A percentile compares a stretch with the other conserved stretches of the same genome.
Conservation (phyloP, 2,329 filamentous ascomycete genomes). For the Stagonosporopsis tanaceti region DNA sequence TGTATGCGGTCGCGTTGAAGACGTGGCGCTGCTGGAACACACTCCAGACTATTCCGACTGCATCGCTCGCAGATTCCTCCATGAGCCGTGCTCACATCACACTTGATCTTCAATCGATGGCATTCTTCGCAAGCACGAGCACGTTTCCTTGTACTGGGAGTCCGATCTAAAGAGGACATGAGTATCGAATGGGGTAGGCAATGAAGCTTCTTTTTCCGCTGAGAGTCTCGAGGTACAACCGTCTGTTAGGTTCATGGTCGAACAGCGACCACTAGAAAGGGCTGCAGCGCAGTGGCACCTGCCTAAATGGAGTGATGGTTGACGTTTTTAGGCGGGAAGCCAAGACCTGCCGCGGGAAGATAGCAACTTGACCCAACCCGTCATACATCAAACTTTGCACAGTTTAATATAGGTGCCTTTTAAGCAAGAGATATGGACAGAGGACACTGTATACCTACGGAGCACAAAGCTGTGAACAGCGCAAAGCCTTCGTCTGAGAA, state of each 20-base stretch:
- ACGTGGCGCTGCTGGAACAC: slow-evolving; percentile 35
- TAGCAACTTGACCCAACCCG: background rate
- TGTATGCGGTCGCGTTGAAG: slow-evolving; percentile 39
- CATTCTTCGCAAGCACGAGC: slow-evolving; percentile 40
- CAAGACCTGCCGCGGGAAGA: slow-evolving; percentile 2
- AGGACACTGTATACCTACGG: background rate
- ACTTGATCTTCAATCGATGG: slow-evolving; percentile 43
- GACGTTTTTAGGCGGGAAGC: slow-evolving; percentile 9
- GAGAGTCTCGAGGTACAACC: background rate
- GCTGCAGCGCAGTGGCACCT: slow-evolving; percentile 10
- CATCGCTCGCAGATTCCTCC: slow-evolving; percentile 34
- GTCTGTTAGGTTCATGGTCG: background rate
- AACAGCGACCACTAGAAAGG: background rate
- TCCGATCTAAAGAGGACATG: slow-evolving; percentile 6
- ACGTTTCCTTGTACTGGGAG: slow-evolving; percentile 33
- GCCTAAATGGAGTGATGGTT: slow-evolving; percentile 13
- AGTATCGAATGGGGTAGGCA: background rate
- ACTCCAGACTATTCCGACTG: slow-evolving; percentile 33
- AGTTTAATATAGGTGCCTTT: background rate
- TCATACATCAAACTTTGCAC: background rate
- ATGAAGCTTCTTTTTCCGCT: background rate
- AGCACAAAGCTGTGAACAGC: background rate
- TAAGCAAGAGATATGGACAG: background rate
- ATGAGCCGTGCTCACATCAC: slow-evolving; percentile 30
- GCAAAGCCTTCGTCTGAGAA: background rate